A percentile compares a stretch with the other conserved stretches of the same genome.
phyloP scores from a whole-genome alignment of 2,329 filamentous ascomycete species.

The Didymella exigua region DNA sequence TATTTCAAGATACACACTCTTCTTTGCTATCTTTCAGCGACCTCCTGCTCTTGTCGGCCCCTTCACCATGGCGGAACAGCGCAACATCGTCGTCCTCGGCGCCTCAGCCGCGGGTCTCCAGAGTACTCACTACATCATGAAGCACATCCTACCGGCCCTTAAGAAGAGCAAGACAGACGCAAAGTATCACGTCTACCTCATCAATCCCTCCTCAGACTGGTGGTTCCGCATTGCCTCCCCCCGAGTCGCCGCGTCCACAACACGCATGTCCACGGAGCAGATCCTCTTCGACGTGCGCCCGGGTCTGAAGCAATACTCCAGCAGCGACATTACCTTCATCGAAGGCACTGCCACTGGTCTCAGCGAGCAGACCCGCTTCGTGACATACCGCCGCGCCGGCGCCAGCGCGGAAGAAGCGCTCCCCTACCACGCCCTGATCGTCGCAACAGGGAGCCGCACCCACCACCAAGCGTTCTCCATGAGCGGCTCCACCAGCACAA shows the following conservation, averaged over 20 bases:
- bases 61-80: constrained; percentile 36
- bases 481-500: constrained; percentile 39
- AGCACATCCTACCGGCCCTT: constrained; percentile 43
- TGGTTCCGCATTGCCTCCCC: constrained; percentile 62
- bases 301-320: constrained; percentile 57
- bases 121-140: constrained; percentile 45
- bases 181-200: constrained; percentile 59
- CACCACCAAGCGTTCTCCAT: constrained; percentile 53
- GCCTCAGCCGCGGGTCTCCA: constrained; percentile 38
- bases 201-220: constrained; percentile 60
- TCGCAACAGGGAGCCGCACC: constrained; percentile 61
- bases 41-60: background rate
- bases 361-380: constrained; percentile 50
- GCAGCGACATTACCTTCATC: constrained; percentile 57
- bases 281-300: constrained; percentile 57
- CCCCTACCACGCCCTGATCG: constrained; percentile 60
- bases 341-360: constrained; percentile 57
- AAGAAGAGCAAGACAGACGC: constrained; percentile 34
- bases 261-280: constrained; percentile 55
- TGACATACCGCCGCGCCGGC: constrained; percentile 49
- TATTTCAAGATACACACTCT: background rate
- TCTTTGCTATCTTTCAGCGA: background rate
- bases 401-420: constrained; percentile 41
- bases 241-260: constrained; percentile 57
- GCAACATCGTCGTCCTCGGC: constrained; percentile 47